Conservation (phyloP, 2,329 filamentous ascomycete species). For the Fusarium nygamai region DNA sequence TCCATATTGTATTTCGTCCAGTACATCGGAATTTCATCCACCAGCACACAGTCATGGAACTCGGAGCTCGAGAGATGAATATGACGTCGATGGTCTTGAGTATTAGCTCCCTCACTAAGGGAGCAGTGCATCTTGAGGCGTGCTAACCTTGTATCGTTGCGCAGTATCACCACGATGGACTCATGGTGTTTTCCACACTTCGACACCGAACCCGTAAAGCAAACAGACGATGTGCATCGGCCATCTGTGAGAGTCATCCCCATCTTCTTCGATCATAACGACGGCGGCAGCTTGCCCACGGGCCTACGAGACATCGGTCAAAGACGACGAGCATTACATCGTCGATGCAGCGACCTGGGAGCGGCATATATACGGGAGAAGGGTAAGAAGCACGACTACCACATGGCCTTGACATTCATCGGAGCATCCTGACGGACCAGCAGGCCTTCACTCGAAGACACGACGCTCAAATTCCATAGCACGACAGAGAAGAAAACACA, state of each 20-base stretch:
- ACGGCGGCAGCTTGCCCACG: neutral
- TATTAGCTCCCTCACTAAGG: neutral
- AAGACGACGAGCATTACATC: too few relatives aligned
- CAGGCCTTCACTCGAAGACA: neutral
- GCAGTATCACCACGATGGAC: neutral
- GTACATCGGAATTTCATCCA: neutral
- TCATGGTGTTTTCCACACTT: conserved; percentile 11
- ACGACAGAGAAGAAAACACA: neutral
- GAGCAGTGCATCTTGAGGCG: neutral
- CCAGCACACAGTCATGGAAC: neutral
- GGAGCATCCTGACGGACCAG: neutral
- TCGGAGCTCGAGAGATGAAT: neutral
- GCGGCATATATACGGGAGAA: neutral
- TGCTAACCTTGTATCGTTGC: neutral
- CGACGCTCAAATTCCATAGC: neutral
- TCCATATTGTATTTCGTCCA: neutral
- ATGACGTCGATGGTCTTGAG: too few relatives aligned
- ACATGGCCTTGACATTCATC: too few relatives aligned
- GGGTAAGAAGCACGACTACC: neutral
- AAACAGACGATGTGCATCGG: neutral
- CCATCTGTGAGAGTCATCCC: neutral
- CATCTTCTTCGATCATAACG: neutral
- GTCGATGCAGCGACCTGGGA: neutral
- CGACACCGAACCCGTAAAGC: neutral
- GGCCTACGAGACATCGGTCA: neutral